These are phyloP conservation scores for Vicia sativa DNA, from an alignment of 306 rosid species.

Conservation along the genomic window DNA sequence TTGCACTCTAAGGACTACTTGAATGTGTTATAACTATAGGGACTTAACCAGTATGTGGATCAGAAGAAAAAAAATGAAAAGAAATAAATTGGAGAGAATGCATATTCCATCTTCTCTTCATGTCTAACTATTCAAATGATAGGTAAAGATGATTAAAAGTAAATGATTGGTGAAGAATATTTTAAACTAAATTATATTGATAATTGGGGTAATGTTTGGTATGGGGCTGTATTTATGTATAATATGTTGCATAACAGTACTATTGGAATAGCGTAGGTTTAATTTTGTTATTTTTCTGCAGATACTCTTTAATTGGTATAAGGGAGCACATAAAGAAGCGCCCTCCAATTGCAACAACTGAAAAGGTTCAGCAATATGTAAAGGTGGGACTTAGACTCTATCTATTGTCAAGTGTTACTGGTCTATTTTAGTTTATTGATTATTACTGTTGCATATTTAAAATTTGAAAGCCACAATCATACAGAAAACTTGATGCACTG, in stretches of 20 bases:
- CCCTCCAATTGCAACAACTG: slow-evolving; percentile 91
- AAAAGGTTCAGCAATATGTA: slow-evolving; percentile 94
- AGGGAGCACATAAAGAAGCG: slow-evolving; percentile 98
- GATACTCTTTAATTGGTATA: slow-evolving; percentile 70
- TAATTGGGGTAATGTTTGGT: background rate
- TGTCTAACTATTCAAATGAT: slow-evolving; percentile 6
- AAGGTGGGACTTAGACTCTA: slow-evolving; percentile 55
- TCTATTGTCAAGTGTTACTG: slow-evolving; percentile 13
- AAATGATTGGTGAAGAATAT: background rate
- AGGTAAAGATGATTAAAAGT: background rate
- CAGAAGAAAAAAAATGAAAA: slow-evolving; percentile 19
- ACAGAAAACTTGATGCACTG: slow-evolving; percentile 2
- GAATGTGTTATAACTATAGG: background rate
- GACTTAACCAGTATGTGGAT: slow-evolving; percentile 14
- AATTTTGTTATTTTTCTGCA: slow-evolving; percentile 40
- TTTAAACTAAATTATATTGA: slow-evolving; percentile 25
- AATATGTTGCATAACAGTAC: background rate
- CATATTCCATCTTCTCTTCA: background rate
- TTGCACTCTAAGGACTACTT: slow-evolving; percentile 1
- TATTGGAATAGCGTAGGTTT: slow-evolving; percentile 29
- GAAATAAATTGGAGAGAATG: background rate
- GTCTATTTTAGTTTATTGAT: slow-evolving; percentile 16
- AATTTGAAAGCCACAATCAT: slow-evolving; percentile 16
- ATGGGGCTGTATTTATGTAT: slow-evolving; percentile 14
- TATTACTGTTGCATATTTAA: slow-evolving; percentile 6